Conservation (phyloP, 768 basidiomycete species). For the Pulveroboletus sp. region DNA sequence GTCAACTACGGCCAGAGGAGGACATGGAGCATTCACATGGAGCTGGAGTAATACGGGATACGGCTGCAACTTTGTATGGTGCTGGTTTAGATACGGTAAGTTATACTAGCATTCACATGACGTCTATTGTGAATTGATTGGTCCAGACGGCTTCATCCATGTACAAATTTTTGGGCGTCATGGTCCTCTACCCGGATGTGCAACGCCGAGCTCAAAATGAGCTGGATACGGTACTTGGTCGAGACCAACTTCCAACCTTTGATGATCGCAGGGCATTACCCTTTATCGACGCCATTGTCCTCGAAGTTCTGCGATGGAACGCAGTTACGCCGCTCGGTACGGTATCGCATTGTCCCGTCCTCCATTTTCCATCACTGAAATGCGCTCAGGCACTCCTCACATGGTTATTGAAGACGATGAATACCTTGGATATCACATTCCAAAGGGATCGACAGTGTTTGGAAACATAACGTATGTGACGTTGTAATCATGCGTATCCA, state of each 20-base stretch:
- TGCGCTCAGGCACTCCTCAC: background rate
- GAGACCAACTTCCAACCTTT: background rate
- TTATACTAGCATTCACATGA: too few relatives aligned
- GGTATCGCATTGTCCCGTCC: background rate
- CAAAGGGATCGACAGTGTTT: background rate
- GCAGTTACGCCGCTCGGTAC: background rate
- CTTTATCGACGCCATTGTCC: background rate
- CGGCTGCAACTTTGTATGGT: too few relatives aligned
- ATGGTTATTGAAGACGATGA: background rate
- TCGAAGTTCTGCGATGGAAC: background rate
- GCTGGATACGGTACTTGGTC: background rate
- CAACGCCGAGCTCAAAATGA: background rate
- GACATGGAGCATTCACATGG: background rate
- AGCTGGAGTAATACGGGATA: background rate
- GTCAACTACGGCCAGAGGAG: background rate
- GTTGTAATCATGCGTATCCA: background rate
- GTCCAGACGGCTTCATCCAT: background rate
- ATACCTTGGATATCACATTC: background rate
- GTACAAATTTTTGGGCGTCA: background rate
- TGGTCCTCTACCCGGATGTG: background rate
- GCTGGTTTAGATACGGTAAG: too few relatives aligned
- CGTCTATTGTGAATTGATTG: background rate
- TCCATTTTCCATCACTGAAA: background rate
- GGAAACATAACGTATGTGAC: background rate
- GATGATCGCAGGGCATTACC: background rate